These are phyloP conservation scores for Colletotrichum kahawae DNA, from an alignment of 2,329 filamentous ascomycete genomes.

Conservation along the genomic window DNA sequence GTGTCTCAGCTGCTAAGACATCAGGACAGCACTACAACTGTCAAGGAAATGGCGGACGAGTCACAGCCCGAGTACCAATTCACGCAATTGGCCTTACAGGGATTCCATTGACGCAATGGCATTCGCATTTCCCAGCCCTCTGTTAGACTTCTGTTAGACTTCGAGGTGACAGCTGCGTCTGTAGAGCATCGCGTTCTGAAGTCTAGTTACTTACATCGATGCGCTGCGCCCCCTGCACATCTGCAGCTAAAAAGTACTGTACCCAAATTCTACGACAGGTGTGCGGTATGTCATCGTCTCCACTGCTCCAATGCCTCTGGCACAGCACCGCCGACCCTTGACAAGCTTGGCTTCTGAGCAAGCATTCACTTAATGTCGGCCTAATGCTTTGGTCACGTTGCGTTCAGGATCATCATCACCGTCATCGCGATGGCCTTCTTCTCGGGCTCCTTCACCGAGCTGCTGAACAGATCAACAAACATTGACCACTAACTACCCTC, in stretches of 20 bases:
- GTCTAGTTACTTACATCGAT: not conserved
- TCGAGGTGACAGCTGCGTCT: not conserved
- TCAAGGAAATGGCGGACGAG: not conserved
- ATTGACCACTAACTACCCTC: not conserved
- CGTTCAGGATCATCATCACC: not conserved
- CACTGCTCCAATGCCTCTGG: not conserved
- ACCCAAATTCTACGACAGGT: not conserved
- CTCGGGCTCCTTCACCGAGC: not conserved
- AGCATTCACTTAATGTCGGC: accelerated
- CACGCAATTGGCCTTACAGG: not conserved
- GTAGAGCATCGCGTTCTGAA: not conserved
- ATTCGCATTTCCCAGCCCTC: accelerated
- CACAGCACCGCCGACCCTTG: not conserved
- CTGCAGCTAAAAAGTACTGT: not conserved
- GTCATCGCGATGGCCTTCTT: not conserved
- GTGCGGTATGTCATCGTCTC: not conserved
- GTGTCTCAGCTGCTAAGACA: not conserved
- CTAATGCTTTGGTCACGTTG: not conserved
- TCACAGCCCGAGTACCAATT: not conserved
- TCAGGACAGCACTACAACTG: not conserved
- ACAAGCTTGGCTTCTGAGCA: not conserved
- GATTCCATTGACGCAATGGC: not conserved
- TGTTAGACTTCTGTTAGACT: not conserved
- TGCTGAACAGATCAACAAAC: not conserved
- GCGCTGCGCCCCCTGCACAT: not conserved